Base-by-base conservation (phyloP, 192 early-diverging fungal species). In the Endogone sp. region DNA sequence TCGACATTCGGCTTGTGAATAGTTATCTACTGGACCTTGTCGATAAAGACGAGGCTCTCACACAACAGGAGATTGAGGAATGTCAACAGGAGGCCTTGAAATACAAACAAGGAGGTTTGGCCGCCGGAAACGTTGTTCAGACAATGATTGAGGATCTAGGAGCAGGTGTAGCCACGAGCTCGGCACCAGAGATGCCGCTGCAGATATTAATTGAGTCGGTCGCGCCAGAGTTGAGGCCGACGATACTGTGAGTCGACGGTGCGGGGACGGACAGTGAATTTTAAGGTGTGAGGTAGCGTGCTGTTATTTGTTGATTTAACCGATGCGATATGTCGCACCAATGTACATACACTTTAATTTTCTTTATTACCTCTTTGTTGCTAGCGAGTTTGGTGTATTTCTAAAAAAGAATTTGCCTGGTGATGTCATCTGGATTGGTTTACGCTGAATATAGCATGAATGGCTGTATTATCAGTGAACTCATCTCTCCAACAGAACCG, bases 31-130 rank as follows among this genome's bases (percentile, higher is more conserved):
- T 49, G 37, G 37, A 49, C 16, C 37, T 11, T 49, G 9, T 49
- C 37, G 37, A 59, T 60, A 20, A 4, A 68, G 55, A 58, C 24
- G 26, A 55, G 25, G 9, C 25, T 60, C 57, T 24, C 57, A 68
- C 57, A 9, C 57, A 32, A 60, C 23, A 24, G 57, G 37, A 56
- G 25, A 57, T 21, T 56, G 49, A n/a, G 54, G 29, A 61, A 25
- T 25, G 24, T 20, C 60, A 29, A 11, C 60, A 25, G 21, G 25
- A 27, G 21, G 25, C 21, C 9, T 21, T 29, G 9, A 29, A 61
- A 27, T 29, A 61, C 20, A 29, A 6, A 20, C 25, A 61, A 27
- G 24, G 24, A 13, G 20, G 60, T 21, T 61, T 21, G 60, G 25
- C 2, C 60, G 60, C 28, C 28, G 28, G 24, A 21, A 29, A 28